phyloP scores from a whole-genome alignment of 192 early-diverging fungal genomes.

The Coemansia sp. region DNA sequence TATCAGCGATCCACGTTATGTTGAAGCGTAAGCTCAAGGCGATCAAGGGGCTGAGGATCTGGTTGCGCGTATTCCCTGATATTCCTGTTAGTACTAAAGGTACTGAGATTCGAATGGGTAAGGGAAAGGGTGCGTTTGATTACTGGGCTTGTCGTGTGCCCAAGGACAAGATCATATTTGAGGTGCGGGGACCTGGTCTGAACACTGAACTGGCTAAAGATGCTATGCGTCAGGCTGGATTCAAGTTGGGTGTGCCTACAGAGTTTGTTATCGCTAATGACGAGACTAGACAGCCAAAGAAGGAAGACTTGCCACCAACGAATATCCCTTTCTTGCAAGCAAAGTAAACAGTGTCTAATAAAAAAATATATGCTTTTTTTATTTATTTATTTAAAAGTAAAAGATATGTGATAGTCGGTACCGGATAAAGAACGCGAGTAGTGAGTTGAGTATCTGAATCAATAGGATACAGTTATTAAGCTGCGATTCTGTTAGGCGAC shows the following conservation, averaged over 20 bases:
- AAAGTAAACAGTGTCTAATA: constrained; percentile 18
- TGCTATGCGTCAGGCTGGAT: constrained; percentile 48
- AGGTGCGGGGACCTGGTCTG: constrained; percentile 76
- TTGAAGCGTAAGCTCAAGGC: constrained; percentile 79
- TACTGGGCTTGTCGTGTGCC: constrained; percentile 91
- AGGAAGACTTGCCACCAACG: constrained; percentile 43
- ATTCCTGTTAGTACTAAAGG: constrained; percentile 91
- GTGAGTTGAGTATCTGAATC: constrained; percentile 68
- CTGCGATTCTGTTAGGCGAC: constrained; percentile 71
- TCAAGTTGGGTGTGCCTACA: constrained; percentile 48
- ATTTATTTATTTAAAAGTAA: constrained; percentile 58
- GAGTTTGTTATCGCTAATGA: constrained; percentile 49
- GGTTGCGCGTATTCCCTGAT: constrained; percentile 88
- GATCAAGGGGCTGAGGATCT: constrained; percentile 84
- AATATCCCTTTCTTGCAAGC: constrained; percentile 50
- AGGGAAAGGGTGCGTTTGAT: constrained; percentile 93
- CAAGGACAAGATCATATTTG: constrained; percentile 86
- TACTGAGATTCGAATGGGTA: constrained; percentile 94
- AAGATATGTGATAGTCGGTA: constrained; percentile 79
- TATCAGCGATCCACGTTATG: constrained; percentile 73
- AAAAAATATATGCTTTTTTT: neutral
- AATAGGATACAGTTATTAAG: constrained; percentile 61
- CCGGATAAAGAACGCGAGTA: constrained; percentile 77
- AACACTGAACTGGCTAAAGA: constrained; percentile 65
- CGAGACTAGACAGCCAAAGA: constrained; percentile 47